Evolutionary conservation across 2,329 filamentous ascomycete species (phyloP).

Genomic region (Fusarium sp.): DNA sequence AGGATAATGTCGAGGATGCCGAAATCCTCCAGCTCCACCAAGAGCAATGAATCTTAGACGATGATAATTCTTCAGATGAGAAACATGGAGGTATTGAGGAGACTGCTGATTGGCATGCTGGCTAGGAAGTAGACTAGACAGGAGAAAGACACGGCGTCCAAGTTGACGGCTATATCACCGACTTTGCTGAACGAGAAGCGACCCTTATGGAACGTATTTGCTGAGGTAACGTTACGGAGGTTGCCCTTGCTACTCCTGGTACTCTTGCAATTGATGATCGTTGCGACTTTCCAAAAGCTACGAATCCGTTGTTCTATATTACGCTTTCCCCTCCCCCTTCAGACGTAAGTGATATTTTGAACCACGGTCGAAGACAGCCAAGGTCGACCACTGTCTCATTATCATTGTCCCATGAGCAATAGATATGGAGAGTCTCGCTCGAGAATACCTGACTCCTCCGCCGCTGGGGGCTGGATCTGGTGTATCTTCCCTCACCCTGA

Average conservation of each 20-base stretch:
- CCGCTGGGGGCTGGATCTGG: neutral
- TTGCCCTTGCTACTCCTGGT: neutral
- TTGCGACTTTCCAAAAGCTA: neutral
- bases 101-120: neutral
- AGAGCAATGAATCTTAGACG: neutral
- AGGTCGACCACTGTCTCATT: neutral
- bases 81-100: neutral
- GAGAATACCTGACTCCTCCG: neutral
- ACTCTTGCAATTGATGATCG: neutral
- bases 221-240: neutral
- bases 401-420: neutral
- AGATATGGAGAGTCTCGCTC: neutral
- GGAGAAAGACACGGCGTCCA: neutral
- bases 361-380: neutral
- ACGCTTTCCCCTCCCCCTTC: neutral
- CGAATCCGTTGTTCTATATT: neutral
- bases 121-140: neutral
- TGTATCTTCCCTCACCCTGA: neutral
- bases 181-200: neutral
- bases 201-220: neutral
- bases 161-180: neutral
- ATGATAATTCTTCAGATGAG: neutral
- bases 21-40: neutral
- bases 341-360: neutral
- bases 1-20: neutral